A percentile compares a stretch with the other conserved stretches of the same genome.
phyloP scores from a whole-genome alignment of 768 basidiomycete genomes.

The Gloeostereum incarnatum region DNA sequence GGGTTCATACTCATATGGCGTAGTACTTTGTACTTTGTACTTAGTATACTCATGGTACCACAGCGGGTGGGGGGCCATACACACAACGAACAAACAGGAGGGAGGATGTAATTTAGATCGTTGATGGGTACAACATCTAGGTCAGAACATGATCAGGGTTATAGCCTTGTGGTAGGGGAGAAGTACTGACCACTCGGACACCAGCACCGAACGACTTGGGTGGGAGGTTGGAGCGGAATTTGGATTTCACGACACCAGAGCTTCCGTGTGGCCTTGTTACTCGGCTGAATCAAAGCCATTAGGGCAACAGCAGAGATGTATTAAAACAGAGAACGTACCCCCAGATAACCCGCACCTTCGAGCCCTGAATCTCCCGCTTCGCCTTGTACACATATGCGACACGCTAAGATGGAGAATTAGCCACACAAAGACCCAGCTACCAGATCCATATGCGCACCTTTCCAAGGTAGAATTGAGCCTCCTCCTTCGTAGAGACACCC shows the following conservation, averaged over 20 bases:
- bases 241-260: constrained; percentile 93
- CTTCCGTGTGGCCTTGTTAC: constrained; percentile 91
- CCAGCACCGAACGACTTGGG: constrained; percentile 90
- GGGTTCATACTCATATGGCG: too few species aligned
- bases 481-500: constrained; percentile 88
- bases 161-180: not conserved
- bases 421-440: not conserved
- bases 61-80: too few species aligned
- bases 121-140: constrained; percentile 92
- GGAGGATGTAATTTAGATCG: constrained; percentile 53
- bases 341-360: constrained; percentile 97
- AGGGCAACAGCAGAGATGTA: not conserved
- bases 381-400: constrained; percentile 98
- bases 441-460: constrained; percentile 60
- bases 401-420: constrained; percentile 43
- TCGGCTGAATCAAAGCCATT: constrained; percentile 39
- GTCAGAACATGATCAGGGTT: constrained; percentile 3
- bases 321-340: constrained; percentile 52
- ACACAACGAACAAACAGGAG: too few species aligned
- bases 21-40: too few species aligned
- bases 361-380: constrained; percentile 88
- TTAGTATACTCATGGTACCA: too few species aligned
- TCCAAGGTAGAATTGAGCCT: constrained; percentile 96
- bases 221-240: constrained; percentile 93
- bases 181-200: constrained; percentile 72